Evolutionary conservation across 1,139 yeast genomes (phyloP).

Genomic region (Debaryomyces subglobosus): DNA sequence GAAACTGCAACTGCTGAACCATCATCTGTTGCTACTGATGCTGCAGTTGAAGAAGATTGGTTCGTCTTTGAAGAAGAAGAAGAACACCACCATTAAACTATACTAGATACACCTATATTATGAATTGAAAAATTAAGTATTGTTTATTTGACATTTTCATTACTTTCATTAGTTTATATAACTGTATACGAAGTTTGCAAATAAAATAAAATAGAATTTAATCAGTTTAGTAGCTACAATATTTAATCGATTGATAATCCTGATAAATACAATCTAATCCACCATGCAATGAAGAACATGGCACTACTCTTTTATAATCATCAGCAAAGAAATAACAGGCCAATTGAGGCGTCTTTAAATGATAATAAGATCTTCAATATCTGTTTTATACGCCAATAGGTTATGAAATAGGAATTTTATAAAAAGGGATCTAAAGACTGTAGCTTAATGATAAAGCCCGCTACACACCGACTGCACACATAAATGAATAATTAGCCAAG

Average conservation of each 20-base stretch:
- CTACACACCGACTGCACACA: too few relatives aligned
- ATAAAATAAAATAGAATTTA: slow-evolving; percentile 5
- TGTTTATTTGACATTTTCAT: slow-evolving; percentile 3
- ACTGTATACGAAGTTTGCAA: slow-evolving; percentile 7
- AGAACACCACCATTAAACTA: slow-evolving; percentile 57
- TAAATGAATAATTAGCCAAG: background rate
- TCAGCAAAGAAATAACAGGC: background rate
- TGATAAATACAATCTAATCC: background rate
- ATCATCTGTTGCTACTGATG: slow-evolving; percentile 42
- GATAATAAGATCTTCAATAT: background rate
- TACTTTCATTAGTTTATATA: slow-evolving; percentile 3
- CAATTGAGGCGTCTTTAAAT: background rate
- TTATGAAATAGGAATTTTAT: too few relatives aligned
- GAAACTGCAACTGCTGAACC: slow-evolving; percentile 58
- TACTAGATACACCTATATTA: slow-evolving; percentile 9
- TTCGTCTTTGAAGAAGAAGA: slow-evolving; percentile 81
- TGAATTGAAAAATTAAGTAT: slow-evolving; percentile 7
- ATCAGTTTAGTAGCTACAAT: background rate
- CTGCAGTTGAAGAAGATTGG: slow-evolving; percentile 73
- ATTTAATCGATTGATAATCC: background rate
- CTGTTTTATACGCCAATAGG: too few relatives aligned
- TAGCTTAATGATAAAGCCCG: too few relatives aligned
- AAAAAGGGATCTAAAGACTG: too few relatives aligned
- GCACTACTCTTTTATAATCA: background rate
- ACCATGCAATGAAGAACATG: background rate